A percentile compares a stretch with the other conserved stretches of the same genome.
phyloP scores from a whole-genome alignment of 768 basidiomycete species.

The Hygrophorus russula region DNA sequence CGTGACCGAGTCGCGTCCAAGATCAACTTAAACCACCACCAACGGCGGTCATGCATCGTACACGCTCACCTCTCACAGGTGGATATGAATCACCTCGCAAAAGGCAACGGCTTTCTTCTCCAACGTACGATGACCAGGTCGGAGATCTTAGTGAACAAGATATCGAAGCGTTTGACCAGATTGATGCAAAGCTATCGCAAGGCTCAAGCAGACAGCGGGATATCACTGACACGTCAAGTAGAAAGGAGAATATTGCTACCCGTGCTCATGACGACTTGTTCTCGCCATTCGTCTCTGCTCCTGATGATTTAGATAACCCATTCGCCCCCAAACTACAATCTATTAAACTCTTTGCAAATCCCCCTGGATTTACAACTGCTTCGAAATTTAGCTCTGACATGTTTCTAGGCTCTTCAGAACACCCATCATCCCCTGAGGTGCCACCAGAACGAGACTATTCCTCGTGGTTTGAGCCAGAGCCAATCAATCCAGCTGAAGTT shows the following conservation, averaged over 20 bases:
- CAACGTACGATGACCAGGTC: constrained; percentile 47
- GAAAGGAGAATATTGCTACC: constrained; percentile 8
- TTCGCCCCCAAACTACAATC: constrained; percentile 16
- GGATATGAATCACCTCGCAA: constrained; percentile 30
- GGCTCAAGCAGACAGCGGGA: constrained; percentile 5
- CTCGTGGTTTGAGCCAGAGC: constrained; percentile 36
- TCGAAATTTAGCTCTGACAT: constrained; percentile 11
- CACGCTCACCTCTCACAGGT: neutral
- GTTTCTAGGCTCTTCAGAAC: constrained; percentile 9
- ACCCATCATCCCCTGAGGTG: constrained; percentile 24
- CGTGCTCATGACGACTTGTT: neutral
- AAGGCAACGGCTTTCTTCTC: constrained; percentile 53
- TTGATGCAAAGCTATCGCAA: constrained; percentile 37
- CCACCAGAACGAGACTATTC: constrained; percentile 30
- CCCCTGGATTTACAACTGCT: constrained; percentile 17
- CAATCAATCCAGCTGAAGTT: constrained; percentile 10
- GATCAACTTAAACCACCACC: neutral
- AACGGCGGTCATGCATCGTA: neutral
- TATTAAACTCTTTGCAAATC: neutral
- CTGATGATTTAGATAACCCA: constrained; percentile 33
- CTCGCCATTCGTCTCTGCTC: constrained; percentile 6
- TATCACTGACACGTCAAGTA: constrained; percentile 1
- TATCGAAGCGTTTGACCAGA: constrained; percentile 39
- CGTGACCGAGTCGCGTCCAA: constrained; percentile 7
- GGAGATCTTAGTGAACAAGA: constrained; percentile 43